Percentiles rank a stretch among this genome's conserved stretches.
Evolutionary conservation across 495 filamentous ascomycete species (phyloP).

Genomic region (Elasticomyces elasticus): DNA sequence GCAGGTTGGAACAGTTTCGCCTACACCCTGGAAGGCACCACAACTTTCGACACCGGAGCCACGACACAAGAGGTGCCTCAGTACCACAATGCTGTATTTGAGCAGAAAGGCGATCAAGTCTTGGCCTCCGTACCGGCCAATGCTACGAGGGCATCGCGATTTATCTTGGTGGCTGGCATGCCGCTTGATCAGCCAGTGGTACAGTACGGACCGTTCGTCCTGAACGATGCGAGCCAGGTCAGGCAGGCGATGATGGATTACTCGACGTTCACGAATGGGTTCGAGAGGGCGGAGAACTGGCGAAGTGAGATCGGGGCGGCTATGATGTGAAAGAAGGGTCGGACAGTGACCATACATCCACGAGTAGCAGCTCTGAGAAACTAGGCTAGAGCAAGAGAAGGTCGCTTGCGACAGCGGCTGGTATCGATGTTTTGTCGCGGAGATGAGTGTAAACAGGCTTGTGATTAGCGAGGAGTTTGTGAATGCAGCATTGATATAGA

Average conservation of each 20-base stretch:
- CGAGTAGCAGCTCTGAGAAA: too few species aligned
- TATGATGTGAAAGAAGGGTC: too few species aligned
- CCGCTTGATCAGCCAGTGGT: constrained; percentile 86
- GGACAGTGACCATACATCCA: too few species aligned
- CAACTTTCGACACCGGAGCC: constrained; percentile 52
- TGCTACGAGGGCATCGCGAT: constrained; percentile 55
- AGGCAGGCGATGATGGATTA: constrained; percentile 86
- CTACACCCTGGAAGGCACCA: constrained; percentile 65
- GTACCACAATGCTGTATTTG: constrained; percentile 87
- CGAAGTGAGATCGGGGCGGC: constrained; percentile 86
- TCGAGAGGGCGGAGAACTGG: constrained; percentile 79
- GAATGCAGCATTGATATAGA: too few species aligned
- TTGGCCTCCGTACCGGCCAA: constrained; percentile 55
- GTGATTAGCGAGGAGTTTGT: too few species aligned
- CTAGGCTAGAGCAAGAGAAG: too few species aligned
- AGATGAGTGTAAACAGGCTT: too few species aligned
- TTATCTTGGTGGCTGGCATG: constrained; percentile 75
- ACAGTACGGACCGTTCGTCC: constrained; percentile 92
- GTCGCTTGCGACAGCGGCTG: too few species aligned
- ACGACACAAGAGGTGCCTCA: constrained; percentile 49
- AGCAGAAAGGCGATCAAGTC: constrained; percentile 64
- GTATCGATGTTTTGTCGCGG: too few species aligned
- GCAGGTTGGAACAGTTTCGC: constrained; percentile 84
- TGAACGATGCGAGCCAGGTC: constrained; percentile 74
- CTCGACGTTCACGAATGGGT: constrained; percentile 74